A percentile compares a stretch with the other conserved stretches of the same genome.
Conservation (phyloP, 2,329 filamentous ascomycete genomes). For the Calonectria hongkongensis region DNA sequence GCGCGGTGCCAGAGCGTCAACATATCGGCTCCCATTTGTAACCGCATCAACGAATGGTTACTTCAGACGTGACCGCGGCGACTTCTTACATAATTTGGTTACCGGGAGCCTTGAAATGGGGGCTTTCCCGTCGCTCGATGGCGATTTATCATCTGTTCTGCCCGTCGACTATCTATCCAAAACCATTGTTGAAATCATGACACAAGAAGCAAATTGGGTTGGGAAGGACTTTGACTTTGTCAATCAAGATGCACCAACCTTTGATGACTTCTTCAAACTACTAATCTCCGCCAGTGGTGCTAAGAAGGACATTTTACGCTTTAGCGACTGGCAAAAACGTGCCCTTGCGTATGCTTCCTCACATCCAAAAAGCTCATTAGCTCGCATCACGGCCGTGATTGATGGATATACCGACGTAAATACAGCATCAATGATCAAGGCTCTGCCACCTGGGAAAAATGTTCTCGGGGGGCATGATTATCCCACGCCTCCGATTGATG, state of each 20-base stretch:
- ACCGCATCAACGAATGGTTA: not conserved
- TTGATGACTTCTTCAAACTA: not conserved
- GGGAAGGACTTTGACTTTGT: constrained; percentile 5
- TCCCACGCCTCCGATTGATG: not conserved
- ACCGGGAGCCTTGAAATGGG: not conserved
- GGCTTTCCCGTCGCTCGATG: not conserved
- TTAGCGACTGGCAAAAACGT: not conserved
- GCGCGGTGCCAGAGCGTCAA: not conserved
- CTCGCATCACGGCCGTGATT: not conserved
- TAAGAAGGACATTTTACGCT: not conserved
- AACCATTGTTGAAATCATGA: not conserved
- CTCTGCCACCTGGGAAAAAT: not conserved
- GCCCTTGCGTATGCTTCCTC: not conserved
- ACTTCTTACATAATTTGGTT: not conserved
- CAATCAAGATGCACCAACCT: not conserved
- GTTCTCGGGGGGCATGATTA: not conserved
- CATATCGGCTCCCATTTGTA: not conserved
- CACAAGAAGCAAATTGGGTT: not conserved
- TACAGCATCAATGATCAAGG: not conserved
- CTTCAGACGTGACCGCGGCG: not conserved
- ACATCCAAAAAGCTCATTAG: not conserved
- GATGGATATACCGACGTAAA: not conserved
- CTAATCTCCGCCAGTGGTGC: not conserved
- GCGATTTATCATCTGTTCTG: not conserved
- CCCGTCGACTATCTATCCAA: constrained; percentile 4